These are phyloP conservation scores for Aspergillus glaucus DNA, from an alignment of 2,329 filamentous ascomycete genomes.

Conservation along the genomic window DNA sequence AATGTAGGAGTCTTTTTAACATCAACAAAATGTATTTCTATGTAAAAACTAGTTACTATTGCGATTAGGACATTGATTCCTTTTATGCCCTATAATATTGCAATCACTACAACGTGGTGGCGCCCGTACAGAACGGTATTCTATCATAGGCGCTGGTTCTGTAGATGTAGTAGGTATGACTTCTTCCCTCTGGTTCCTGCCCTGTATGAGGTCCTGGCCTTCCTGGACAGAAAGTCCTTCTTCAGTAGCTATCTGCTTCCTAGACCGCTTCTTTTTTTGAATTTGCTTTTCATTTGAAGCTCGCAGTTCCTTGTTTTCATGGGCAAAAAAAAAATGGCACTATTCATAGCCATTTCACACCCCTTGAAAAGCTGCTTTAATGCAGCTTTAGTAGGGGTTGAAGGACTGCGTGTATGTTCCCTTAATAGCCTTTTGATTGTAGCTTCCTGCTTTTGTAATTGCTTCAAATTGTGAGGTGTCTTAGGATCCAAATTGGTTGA, in stretches of 20 bases:
- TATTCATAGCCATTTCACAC: background rate
- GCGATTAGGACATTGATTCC: too few species aligned
- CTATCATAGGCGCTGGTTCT: too few species aligned
- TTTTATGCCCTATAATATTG: too few species aligned
- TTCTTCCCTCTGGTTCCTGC: too few species aligned
- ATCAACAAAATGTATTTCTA: too few species aligned
- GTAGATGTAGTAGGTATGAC: too few species aligned
- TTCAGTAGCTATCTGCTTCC: background rate
- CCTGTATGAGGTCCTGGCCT: background rate
- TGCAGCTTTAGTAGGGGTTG: too few species aligned
- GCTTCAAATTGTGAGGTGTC: conserved; percentile 5
- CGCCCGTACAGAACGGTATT: too few species aligned
- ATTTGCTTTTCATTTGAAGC: background rate
- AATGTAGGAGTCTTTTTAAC: too few species aligned
- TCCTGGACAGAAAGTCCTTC: background rate
- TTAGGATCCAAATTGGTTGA: too few species aligned
- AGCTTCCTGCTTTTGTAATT: conserved; percentile 6
- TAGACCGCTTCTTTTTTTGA: background rate
- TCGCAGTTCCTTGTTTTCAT: background rate
- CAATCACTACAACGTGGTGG: too few species aligned
- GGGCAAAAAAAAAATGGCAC: background rate
- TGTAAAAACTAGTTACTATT: too few species aligned
- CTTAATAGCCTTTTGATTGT: conserved; percentile 2
- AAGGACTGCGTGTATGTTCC: background rate
- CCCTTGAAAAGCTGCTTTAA: background rate